A percentile compares a stretch with the other conserved stretches of the same genome.
Evolutionary conservation across 257 asterid species (phyloP).

Genomic region (Solanum rostratum): DNA sequence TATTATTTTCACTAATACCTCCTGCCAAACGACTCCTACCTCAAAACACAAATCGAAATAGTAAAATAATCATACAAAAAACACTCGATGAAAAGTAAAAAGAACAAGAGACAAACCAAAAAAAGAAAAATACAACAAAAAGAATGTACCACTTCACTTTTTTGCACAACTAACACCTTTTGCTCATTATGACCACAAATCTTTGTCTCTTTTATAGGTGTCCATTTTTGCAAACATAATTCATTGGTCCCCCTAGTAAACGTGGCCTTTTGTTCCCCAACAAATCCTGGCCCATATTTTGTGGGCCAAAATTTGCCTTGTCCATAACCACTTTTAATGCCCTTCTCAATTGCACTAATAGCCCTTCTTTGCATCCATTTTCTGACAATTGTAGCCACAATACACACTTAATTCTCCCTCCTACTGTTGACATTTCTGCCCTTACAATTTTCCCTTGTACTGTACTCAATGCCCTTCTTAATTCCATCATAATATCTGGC

Average conservation of each 20-base stretch:
- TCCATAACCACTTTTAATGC: slow-evolving; percentile 64
- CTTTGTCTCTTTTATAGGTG: background rate
- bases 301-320: slow-evolving; percentile 38
- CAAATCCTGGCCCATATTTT: slow-evolving; percentile 40
- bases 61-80: background rate
- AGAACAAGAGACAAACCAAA: background rate
- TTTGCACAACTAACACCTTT: background rate
- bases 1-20: background rate
- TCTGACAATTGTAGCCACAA: slow-evolving; percentile 34
- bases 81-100: background rate
- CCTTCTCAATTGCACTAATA: slow-evolving; percentile 32
- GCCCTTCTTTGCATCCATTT: slow-evolving; percentile 22
- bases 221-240: background rate
- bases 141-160: background rate
- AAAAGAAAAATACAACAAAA: background rate
- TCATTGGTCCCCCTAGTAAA: background rate
- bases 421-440: slow-evolving; percentile 82
- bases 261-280: slow-evolving; percentile 68
- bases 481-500: slow-evolving; percentile 51
- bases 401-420: slow-evolving; percentile 56
- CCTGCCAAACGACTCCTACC: background rate
- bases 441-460: slow-evolving; percentile 46
- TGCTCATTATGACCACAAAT: background rate
- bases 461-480: slow-evolving; percentile 47
- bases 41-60: background rate